Conservation (phyloP, 768 basidiomycete species). For the Lactarius deliciosus region DNA sequence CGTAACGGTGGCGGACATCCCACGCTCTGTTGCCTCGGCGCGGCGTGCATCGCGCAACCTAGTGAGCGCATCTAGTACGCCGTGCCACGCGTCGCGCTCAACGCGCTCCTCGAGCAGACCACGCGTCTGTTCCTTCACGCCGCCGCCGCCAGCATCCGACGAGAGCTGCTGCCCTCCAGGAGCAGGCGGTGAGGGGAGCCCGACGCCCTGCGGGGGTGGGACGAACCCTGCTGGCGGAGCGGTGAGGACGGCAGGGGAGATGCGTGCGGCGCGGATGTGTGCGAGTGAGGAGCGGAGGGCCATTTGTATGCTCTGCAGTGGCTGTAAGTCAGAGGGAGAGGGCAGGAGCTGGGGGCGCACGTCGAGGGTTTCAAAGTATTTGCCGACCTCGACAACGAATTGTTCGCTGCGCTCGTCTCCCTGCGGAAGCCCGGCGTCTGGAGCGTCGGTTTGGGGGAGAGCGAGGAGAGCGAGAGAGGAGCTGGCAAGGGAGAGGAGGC, state of each 20-base stretch:
- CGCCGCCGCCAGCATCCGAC: slow-evolving; percentile 23
- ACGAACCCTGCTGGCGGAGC: slow-evolving; percentile 72
- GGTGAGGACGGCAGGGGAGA: slow-evolving; percentile 85
- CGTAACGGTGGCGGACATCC: neutral
- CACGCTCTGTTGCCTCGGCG: neutral
- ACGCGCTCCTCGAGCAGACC: slow-evolving; percentile 52
- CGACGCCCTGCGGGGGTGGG: slow-evolving; percentile 77
- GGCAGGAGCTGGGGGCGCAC: slow-evolving; percentile 40
- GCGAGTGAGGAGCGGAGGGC: slow-evolving; percentile 77
- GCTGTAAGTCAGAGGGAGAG: slow-evolving; percentile 9
- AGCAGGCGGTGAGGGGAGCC: slow-evolving; percentile 46
- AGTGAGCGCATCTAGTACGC: slow-evolving; percentile 64
- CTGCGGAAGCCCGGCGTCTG: slow-evolving; percentile 66
- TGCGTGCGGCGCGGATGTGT: slow-evolving; percentile 77
- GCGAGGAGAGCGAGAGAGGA: slow-evolving; percentile 78
- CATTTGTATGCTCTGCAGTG: slow-evolving; percentile 64
- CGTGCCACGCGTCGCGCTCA: slow-evolving; percentile 67
- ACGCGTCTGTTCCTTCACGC: slow-evolving; percentile 40
- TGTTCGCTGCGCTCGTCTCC: slow-evolving; percentile 84
- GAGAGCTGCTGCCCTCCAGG: neutral
- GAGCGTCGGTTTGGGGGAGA: slow-evolving; percentile 76
- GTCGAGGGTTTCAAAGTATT: slow-evolving; percentile 81
- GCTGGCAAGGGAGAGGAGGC: slow-evolving; percentile 70
- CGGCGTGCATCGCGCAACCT: slow-evolving; percentile 14
- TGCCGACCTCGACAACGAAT: slow-evolving; percentile 80